Base-by-base conservation (phyloP, 345 rosid genomes). In the Rhodamnia rubescens region DNA sequence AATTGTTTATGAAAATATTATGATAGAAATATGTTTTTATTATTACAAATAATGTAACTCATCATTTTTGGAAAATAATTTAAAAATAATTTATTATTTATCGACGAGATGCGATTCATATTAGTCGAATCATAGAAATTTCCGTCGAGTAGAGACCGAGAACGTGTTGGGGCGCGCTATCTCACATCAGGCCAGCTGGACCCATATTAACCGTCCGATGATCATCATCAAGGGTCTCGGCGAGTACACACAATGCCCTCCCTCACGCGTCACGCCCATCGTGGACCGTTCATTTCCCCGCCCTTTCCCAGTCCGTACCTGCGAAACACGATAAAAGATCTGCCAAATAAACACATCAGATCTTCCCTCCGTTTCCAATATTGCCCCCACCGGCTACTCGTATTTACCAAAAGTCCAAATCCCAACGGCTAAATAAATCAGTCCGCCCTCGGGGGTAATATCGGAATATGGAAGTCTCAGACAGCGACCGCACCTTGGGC, bases 401-500 rank as follows among this genome's bases (percentile, higher is more conserved):
- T 36, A 69, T 69, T 69, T 44, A 69, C 78, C 47, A 24, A 18
- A 18, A 69, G 7, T 21, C 47, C 47, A 69, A 7, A 12, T 20
- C 78, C 13, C 26, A 69, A 69, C 78, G 78, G 78, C 78, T 18
- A 69, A 4, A 36, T 36, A 11, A 47, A 15, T 14, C 21, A 7
- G 42, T 16, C 24, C 1, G 56, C 42, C 6, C 3, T 14, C n/a
- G 54, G 87, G 91, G 84, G 16, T 40, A 80, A 3, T 27, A 18
- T 0, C 58, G 56, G 49, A 49, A 1, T 24, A 7, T 6, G 1
- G 4, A 10, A 27, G 44, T 49, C 53, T 8, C 1, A 18, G 85
- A 85, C 49, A 84, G 56, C 21, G 85, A 84, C 88, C 84, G 50
- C 51, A 8, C 81, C 55, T 15, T 24, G 55, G 20, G 49, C 54